Conservation (phyloP, 1,139 yeast species). For the Candida glucosophila region DNA sequence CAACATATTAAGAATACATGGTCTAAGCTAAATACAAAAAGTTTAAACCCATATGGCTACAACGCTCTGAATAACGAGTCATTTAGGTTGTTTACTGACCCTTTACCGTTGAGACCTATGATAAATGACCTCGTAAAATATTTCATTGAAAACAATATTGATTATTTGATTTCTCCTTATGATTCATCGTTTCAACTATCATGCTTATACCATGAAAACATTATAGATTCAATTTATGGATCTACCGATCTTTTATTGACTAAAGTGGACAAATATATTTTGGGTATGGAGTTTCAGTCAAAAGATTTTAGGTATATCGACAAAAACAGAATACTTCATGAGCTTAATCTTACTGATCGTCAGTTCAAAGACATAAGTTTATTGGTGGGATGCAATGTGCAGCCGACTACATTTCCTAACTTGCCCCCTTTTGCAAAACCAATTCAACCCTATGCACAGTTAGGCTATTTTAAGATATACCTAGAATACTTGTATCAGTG, state of each 20-base stretch:
- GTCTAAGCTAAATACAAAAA: constrained; percentile 24
- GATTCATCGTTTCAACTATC: constrained; percentile 76
- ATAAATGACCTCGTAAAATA: constrained; percentile 48
- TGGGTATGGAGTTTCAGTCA: constrained; percentile 60
- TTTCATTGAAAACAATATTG: constrained; percentile 49
- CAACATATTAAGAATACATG: constrained; percentile 39
- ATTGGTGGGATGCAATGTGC: constrained; percentile 72
- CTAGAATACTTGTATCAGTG: constrained; percentile 36
- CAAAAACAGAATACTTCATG: constrained; percentile 48
- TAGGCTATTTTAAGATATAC: constrained; percentile 35
- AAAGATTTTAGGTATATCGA: constrained; percentile 63
- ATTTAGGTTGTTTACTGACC: constrained; percentile 39
- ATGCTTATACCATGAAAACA: constrained; percentile 47
- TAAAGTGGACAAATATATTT: constrained; percentile 59
- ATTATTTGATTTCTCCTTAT: constrained; percentile 76
- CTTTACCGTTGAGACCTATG: constrained; percentile 41
- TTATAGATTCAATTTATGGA: constrained; percentile 74
- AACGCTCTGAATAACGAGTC: constrained; percentile 26
- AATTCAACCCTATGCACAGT: constrained; percentile 33
- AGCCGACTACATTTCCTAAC: constrained; percentile 54
- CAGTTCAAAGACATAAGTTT: constrained; percentile 70
- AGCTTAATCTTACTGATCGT: constrained; percentile 49
- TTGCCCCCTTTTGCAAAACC: constrained; percentile 47
- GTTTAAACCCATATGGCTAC: constrained; percentile 15
- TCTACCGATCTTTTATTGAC: constrained; percentile 71